phyloP scores from a whole-genome alignment of 2,329 filamentous ascomycete species.

The Gremmenia infestans region DNA sequence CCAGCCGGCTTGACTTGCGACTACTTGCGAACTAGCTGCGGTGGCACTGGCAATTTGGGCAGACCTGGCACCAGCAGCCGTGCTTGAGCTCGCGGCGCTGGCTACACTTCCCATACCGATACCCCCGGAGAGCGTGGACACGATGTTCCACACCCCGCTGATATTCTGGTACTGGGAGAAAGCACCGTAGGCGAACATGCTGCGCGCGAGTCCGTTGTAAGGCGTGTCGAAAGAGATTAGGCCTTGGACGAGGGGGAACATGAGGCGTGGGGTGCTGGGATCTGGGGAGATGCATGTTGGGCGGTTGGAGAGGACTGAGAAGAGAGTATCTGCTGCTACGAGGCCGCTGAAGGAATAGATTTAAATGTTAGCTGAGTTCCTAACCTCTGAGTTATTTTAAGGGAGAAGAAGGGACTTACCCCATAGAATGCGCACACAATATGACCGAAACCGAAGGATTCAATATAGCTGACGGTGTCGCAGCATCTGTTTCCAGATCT shows the following conservation, averaged over 20 bases:
- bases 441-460: conserved; percentile 77
- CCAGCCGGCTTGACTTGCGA: conserved; percentile 35
- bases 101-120: conserved; percentile 27
- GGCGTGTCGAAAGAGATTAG: conserved; percentile 83
- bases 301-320: conserved; percentile 41
- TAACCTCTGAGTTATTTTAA: not conserved
- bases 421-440: conserved; percentile 79
- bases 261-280: conserved; percentile 12
- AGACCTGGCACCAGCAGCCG: too few relatives aligned
- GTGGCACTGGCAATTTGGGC: conserved; percentile 20
- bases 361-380: not conserved
- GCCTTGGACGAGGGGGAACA: conserved; percentile 74
- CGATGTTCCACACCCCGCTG: conserved; percentile 51
- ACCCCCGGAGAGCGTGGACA: conserved; percentile 48
- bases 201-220: conserved; percentile 61
- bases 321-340: conserved; percentile 75
- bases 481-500: conserved; percentile 67
- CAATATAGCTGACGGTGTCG: conserved; percentile 70
- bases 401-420: conserved; percentile 36
- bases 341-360: conserved; percentile 54
- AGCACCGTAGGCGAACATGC: conserved; percentile 56
- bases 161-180: conserved; percentile 56
- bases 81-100: conserved; percentile 11
- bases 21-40: conserved; percentile 16
- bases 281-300: conserved; percentile 39